Base-by-base conservation (phyloP, 176 grass and related monocot species). In the Hordeum marinum region DNA sequence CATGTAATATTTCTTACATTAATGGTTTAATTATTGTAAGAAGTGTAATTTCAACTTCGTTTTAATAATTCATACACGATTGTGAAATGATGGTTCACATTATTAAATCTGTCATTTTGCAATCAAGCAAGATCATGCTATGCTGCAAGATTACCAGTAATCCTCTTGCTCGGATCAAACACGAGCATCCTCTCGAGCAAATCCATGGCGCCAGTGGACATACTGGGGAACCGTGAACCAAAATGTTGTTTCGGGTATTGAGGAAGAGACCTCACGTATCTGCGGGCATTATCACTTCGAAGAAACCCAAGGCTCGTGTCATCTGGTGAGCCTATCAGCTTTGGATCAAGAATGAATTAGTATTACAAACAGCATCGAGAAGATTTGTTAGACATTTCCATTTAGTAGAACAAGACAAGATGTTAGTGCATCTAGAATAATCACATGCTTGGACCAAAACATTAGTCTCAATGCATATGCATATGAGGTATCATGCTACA, bases 161-260 rank as follows among this genome's bases (percentile, higher is more conserved):
- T 98, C 79, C 93, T 90, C 81, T 92, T 98, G 91, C 93, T 95
- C 54, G 96, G 96, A 88, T 98, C 93, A 85, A 98, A 98, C 55
- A 98, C 87, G 63, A 98, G 96, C 96, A 98, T 98, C 90, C 87
- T 98, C 84, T 95, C 93, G 23, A 98, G 93, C 89, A 98, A 95
- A 88, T 98, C 93, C 85, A 92, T 78, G 52, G 96, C 96, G 24
- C 96, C 91, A 82, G 48, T 83, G 37, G 93, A 98, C 91, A 94
- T 90, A 71, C 68, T 90, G 64, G 96, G 96, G 67, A 98, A 98
- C 35, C 96, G 86, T 59, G 88, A 82, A 85, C 77, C 57, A 67
- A 98, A 98, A 29, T 85, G 87, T 91, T 98, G 96, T 85, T 94
- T 95, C 42, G 96, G 93, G 48, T 94, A 90, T 39, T 98, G 96